Base-by-base conservation (phyloP, 2,329 filamentous ascomycete species). In the Thyridium curvatum region DNA sequence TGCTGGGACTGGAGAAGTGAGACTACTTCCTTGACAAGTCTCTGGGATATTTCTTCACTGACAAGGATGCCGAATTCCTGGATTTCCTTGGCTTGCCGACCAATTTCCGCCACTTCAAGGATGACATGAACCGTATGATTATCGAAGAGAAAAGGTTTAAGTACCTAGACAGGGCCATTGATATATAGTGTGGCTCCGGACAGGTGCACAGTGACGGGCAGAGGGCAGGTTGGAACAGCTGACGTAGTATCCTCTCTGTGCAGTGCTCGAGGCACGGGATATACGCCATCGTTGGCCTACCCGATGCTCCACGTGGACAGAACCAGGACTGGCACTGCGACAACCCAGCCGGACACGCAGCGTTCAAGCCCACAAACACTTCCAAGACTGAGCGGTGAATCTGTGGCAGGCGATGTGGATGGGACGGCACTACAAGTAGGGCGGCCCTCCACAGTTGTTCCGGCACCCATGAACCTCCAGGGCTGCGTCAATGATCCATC, bases 1-100 rank as follows among this genome's bases (percentile, higher is more conserved):
- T 71, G 2, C 59, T 79, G 0, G 74, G 74, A 1, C 49, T 63
- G 30, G 67, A 77, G 41, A 76, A 74, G 47, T 69, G 71, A 41
- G 62, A 76, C 16, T 77, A 66, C 60, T 77, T 77, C 57, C 77
- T 79, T 31, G 42, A 47, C 44, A 26, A 26, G 21, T 68, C 66
- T 54, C 54, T 74, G 2, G 59, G 73, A 38, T 68, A 77, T 50
- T 78, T 76, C 61, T 79, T 78, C 56, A 72, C 66, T 3, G 65
- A 69, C 14, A 56, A 58, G 6, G 75, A 79, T 43, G 74, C 75
- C 28, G 64, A 66, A 37, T 77, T 76, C 54, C 71, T 76, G 44
- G 67, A 71, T 7, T 68, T 60, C 2, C 55, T 73, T 3, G 71
- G 71, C 1, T 53, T 79, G 17, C 73, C 74, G 2, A 74, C 79